phyloP scores from a whole-genome alignment of 805 yeast genomes.

The Candida lessepsii region DNA sequence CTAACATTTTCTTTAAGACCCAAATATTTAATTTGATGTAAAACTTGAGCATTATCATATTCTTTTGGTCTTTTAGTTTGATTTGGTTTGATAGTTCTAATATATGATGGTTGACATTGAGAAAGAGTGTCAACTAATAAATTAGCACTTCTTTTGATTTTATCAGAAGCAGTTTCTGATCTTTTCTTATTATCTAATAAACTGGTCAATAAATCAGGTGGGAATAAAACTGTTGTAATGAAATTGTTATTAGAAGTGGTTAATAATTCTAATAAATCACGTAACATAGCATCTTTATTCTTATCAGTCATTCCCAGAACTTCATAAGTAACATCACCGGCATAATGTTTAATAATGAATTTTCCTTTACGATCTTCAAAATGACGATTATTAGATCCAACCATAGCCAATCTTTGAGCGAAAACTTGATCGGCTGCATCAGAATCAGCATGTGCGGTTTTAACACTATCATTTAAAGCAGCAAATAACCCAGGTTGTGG shows the following conservation, averaged over 20 bases:
- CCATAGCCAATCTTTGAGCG: conserved; percentile 85
- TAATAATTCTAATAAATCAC: conserved; percentile 79
- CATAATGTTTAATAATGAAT: conserved; percentile 92
- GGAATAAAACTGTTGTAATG: conserved; percentile 52
- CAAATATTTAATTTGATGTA: conserved; percentile 92
- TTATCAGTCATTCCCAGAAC: conserved; percentile 90
- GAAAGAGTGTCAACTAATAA: conserved; percentile 85
- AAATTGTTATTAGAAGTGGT: conserved; percentile 70
- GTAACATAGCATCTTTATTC: conserved; percentile 90
- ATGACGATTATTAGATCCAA: conserved; percentile 73
- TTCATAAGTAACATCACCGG: conserved; percentile 97
- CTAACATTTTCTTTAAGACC: conserved; percentile 97
- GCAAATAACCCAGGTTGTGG: conserved; percentile 95
- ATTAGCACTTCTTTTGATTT: conserved; percentile 89
- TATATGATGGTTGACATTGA: conserved; percentile 90
- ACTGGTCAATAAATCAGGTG: conserved; percentile 34
- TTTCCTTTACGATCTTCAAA: conserved; percentile 86
- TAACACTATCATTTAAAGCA: conserved; percentile 93
- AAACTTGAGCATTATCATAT: conserved; percentile 82
- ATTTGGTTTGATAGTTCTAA: conserved; percentile 96
- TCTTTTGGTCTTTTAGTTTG: conserved; percentile 89
- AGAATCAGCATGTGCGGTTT: conserved; percentile 98
- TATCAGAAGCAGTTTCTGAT: conserved; percentile 96
- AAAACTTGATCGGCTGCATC: conserved; percentile 95
- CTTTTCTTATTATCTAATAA: conserved; percentile 62